Evolutionary conservation across 2,329 filamentous ascomycete species (phyloP), one percentile per base, ranked within the genome.

Genomic region (Alternaria sp.): DNA sequence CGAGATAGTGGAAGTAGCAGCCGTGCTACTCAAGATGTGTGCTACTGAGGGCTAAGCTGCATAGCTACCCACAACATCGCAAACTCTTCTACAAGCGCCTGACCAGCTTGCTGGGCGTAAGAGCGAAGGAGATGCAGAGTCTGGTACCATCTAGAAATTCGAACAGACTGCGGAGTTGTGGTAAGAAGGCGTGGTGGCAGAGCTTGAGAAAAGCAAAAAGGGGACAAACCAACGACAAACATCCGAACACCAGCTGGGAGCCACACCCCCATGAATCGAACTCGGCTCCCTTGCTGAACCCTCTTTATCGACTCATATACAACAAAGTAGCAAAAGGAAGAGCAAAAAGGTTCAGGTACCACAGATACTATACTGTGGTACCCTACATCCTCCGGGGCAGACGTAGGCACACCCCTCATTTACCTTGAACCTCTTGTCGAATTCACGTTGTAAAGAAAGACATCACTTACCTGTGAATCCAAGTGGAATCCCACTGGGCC

Each of bases 381-480:
- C 34, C n/a, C 34, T 38, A 38, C 32, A 38, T 38, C 34, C 16
- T 38, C 16, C 34, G 34, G n/a, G n/a, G 34, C 34, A 38, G 34
- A n/a, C 34, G 34, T 38, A n/a, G 34, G 34, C 34, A 38, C 34
- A 38, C 34, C n/a, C n/a, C 34, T 38, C 34, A 38, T 38, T 38
- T 38, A 38, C 34, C 38, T 38, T 38, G 51, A n/a, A 30, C 49
- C 49, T 44, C 51, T 52, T 43, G 40, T 43, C 40, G 40, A 43
- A 43, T 25, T 38, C 34, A 38, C 34, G 34, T 38, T 38, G 14
- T n/a, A 38, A 38, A n/a, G 25, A 40, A 25, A 18, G 20, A 25
- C 16, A 8, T 2, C 10, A 52, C 50, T 32, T 52, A 41, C 50
- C 22, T 52, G 22, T 27, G 22, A n/a, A 14, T 16, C 34, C 25